A percentile compares a stretch with the other conserved stretches of the same genome.
Evolutionary conservation across 441 rosid genomes (phyloP).

Genomic region (Aleurites moluccanus): DNA sequence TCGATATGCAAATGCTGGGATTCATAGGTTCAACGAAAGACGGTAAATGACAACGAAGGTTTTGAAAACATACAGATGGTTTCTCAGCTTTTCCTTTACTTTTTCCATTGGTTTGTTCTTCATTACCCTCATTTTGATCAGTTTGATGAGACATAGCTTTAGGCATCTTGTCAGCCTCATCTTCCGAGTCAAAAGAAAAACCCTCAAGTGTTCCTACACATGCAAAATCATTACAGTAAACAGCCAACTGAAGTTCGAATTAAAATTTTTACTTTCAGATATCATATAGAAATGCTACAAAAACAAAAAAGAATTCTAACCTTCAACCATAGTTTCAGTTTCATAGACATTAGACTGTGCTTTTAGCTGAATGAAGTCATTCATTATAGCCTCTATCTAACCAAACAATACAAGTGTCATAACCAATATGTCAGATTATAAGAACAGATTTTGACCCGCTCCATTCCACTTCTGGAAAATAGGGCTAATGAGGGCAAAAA

Average conservation of each 20-base stretch:
- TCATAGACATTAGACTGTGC: slow-evolving; percentile 81
- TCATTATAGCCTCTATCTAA: slow-evolving; percentile 92
- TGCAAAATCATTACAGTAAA: slow-evolving; percentile 18
- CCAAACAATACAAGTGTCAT: background rate
- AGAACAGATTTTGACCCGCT: background rate
- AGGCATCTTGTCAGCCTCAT: slow-evolving; percentile 62
- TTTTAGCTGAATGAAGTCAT: slow-evolving; percentile 83
- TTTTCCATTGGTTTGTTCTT: slow-evolving; percentile 50
- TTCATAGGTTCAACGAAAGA: background rate
- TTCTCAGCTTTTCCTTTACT: slow-evolving; percentile 62
- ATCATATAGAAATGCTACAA: background rate
- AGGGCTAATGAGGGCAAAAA: background rate
- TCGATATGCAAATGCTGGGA: background rate
- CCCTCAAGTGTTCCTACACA: slow-evolving; percentile 84
- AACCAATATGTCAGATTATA: background rate
- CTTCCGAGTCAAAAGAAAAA: slow-evolving; percentile 80
- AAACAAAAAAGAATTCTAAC: slow-evolving; percentile 35
- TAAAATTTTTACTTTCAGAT: background rate
- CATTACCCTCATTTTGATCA: slow-evolving; percentile 55
- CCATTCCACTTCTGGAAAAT: background rate
- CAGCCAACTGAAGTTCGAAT: background rate
- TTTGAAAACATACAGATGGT: slow-evolving; percentile 48
- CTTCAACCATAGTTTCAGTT: slow-evolving; percentile 98
- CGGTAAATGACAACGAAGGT: background rate
- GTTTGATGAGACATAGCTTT: slow-evolving; percentile 45